These are phyloP conservation scores for Chaetothyriales sp. DNA, from an alignment of 2,329 filamentous ascomycete species.

Conservation along the genomic window DNA sequence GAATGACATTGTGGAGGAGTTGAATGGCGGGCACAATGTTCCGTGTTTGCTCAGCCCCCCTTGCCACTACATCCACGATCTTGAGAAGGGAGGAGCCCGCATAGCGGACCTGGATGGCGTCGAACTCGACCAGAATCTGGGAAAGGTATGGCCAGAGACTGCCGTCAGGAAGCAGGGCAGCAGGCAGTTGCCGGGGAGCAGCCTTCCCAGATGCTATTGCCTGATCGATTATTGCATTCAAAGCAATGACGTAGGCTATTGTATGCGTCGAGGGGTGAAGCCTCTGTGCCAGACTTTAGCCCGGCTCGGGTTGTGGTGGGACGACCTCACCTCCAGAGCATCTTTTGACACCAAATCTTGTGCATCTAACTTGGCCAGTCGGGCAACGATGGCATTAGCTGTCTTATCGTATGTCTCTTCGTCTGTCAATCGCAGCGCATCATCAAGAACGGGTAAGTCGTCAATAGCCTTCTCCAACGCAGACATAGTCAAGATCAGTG, in stretches of 20 bases:
- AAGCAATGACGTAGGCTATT: conserved; percentile 44
- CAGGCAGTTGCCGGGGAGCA: conserved; percentile 21
- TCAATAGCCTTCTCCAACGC: conserved; percentile 12
- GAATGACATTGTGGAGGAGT: conserved; percentile 30
- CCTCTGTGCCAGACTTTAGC: neutral
- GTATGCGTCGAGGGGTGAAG: conserved; percentile 31
- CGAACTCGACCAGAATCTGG: conserved; percentile 41
- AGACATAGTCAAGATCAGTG: neutral
- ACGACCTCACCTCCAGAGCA: conserved; percentile 24
- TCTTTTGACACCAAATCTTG: conserved; percentile 6
- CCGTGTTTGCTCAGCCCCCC: conserved; percentile 22
- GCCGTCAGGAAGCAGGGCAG: conserved; percentile 32
- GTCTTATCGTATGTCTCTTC: conserved; percentile 30
- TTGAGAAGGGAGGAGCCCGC: conserved; percentile 27
- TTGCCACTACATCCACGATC: conserved; percentile 24
- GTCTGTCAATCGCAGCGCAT: conserved; percentile 6
- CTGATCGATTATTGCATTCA: conserved; percentile 37
- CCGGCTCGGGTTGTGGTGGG: neutral
- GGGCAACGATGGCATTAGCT: conserved; percentile 14
- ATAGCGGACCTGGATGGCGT: conserved; percentile 32
- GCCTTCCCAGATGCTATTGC: conserved; percentile 22
- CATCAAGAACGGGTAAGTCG: conserved; percentile 8
- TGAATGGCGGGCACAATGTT: conserved; percentile 27
- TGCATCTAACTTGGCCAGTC: conserved; percentile 12
- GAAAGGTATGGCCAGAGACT: conserved; percentile 38